Evolutionary conservation across 116 monocot species (phyloP), one percentile per base, ranked within the genome.

Genomic region (Cymodocea nodosa): DNA sequence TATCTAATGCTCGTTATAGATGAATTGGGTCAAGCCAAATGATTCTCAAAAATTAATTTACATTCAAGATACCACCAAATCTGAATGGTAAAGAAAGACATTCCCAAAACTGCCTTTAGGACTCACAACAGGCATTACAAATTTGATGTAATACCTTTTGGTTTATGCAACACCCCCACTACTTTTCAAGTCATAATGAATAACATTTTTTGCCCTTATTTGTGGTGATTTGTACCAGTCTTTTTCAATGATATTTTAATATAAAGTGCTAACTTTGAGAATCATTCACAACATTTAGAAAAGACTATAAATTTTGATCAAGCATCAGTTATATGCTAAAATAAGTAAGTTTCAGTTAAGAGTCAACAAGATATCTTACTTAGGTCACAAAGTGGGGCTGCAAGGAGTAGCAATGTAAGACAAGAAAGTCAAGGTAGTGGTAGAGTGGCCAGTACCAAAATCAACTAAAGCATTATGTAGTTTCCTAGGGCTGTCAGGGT

Each of bases 221-320:
- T 59, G 30, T 1, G 59, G 6, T 6, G 59, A 30, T 59, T 59
- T 25, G 25, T 59, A 0, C 15, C 25, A 24, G 22, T 59, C 9
- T 59, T 59, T 59, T 59, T 23, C 25, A 24, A 59, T 30, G 59
- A 59, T 30, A 59, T 59, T n/a, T n/a, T n/a, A n/a, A n/a, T n/a
- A n/a, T n/a, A n/a, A n/a, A n/a, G n/a, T n/a, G n/a, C n/a, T 34
- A 15, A 23, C 3, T 34, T 12, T 6, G 25, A 22, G 6, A 0
- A 24, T 1, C 59, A 59, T 30, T 25, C 25, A 0, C 19, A 59
- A 9, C 59, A 59, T 23, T 30, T 59, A 24, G 8, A 6, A 23
- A 12, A 25, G 22, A 15, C 2, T 59, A 0, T 6, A 24, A 11
- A 15, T 59, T 10, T 15, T 59, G 6, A 37, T 2, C 2, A 6